phyloP scores from a whole-genome alignment of 257 asterid species.

The Fraxinus americana region DNA sequence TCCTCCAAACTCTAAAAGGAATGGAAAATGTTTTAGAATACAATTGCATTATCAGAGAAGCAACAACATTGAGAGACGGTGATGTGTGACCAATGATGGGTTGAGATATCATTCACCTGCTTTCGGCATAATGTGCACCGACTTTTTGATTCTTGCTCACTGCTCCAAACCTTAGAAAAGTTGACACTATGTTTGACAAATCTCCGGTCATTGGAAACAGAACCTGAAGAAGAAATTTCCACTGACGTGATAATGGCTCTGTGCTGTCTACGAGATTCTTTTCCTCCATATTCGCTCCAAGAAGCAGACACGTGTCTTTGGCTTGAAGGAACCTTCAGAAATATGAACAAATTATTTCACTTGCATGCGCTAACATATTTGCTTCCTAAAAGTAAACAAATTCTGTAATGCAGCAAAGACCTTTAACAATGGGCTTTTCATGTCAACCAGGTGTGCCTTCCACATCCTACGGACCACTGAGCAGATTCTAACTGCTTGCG shows the following conservation, averaged over 20 bases:
- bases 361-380: not conserved
- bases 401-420: conserved; percentile 31
- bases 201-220: conserved; percentile 56
- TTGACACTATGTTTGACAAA: conserved; percentile 65
- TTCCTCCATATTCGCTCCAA: conserved; percentile 44
- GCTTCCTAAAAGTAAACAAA: conserved; percentile 14
- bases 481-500: conserved; percentile 83
- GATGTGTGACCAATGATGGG: not conserved
- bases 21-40: conserved; percentile 23
- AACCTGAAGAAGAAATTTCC: conserved; percentile 54
- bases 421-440: conserved; percentile 43
- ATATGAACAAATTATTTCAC: conserved; percentile 8
- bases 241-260: conserved; percentile 55
- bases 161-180: conserved; percentile 91
- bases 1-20: conserved; percentile 53
- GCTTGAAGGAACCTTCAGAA: conserved; percentile 54
- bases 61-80: conserved; percentile 19
- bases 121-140: conserved; percentile 83
- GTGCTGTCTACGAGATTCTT: conserved; percentile 42
- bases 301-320: conserved; percentile 45
- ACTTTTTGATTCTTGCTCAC: conserved; percentile 82
- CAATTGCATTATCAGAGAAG: conserved; percentile 8
- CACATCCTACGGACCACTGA: conserved; percentile 67
- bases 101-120: conserved; percentile 52
- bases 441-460: conserved; percentile 59